Base-by-base conservation (phyloP, 768 basidiomycete species). In the Russula ochroleuca region DNA sequence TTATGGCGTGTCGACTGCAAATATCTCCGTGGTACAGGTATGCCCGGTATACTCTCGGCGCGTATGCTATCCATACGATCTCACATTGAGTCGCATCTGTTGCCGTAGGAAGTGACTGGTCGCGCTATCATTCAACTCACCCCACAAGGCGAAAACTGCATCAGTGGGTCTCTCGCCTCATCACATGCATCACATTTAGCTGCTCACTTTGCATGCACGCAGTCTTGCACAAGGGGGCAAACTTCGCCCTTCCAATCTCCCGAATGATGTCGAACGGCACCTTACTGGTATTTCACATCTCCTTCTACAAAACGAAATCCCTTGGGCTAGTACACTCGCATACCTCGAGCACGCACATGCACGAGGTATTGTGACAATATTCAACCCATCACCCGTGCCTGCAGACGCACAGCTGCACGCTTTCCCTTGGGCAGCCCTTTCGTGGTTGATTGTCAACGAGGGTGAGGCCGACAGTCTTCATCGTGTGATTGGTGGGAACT, bases 161-260 rank as follows among this genome's bases (percentile, higher is more conserved):
- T 86, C 68, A 80, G 85, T 85, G 80, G 72, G 21, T 38, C 35
- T 37, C 43, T 0, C 23, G 21, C 37, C 17, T 19, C 17, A 1
- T 38, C 8, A 19, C 41, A 13, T 13, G 69, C 52, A 31, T 19
- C 21, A n/a, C n/a, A n/a, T n/a, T n/a, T n/a, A 21, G 21, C 47
- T 19, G 21, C 41, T 51, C 23, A 50, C 35, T 8, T 31, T 19
- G 7, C 60, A 49, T 37, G 19, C 25, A 43, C n/a, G 28, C 53
- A 83, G 84, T 86, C 43, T 75, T 86, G 1, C 83, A 79, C 67
- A 80, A 82, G 23, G 85, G 84, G 0, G 83, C 84, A 5, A 86
- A 86, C 66, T 79, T 80, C 69, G 78, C 77, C 63, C 66, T 71
- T 38, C 59, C 14, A 78, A 78, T 21, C 72, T 67, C 23, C 67